Evolutionary conservation across 805 yeast genomes (phyloP).

Genomic region (Myxozyma melibiosi): DNA sequence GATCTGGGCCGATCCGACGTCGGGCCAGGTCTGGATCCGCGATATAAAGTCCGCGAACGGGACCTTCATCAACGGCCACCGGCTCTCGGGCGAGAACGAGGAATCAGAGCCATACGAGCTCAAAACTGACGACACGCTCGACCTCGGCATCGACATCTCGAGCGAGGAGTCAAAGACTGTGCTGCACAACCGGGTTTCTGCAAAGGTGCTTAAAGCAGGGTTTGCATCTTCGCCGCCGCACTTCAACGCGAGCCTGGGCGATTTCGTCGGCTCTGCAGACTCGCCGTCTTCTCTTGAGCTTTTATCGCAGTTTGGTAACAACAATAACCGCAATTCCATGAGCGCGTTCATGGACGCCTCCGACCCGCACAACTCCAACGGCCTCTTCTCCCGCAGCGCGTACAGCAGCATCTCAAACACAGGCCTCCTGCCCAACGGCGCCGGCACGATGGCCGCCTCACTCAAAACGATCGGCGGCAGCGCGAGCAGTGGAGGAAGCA

Average conservation of each 20-base stretch:
- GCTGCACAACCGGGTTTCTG: constrained; percentile 84
- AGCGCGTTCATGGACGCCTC: no score
- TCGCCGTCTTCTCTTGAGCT: neutral
- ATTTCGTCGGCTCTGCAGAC: no score
- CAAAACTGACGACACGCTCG: constrained; percentile 81
- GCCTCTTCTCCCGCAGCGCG: no score
- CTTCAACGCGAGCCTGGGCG: neutral
- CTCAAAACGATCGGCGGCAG: constrained; percentile 7
- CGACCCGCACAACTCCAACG: no score
- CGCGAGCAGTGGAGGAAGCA: no score
- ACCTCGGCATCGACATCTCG: constrained; percentile 84
- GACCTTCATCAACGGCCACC: constrained; percentile 79
- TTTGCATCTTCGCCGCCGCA: constrained; percentile 9
- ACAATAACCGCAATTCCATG: no score
- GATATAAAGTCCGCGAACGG: constrained; percentile 95
- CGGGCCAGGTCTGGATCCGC: constrained; percentile 70
- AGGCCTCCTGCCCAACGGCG: constrained; percentile 2
- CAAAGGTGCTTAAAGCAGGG: constrained; percentile 69
- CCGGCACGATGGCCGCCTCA: constrained; percentile 17
- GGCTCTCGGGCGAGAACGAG: constrained; percentile 60
- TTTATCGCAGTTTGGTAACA: neutral
- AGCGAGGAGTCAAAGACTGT: constrained; percentile 51
- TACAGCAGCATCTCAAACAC: neutral
- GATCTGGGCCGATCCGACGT: constrained; percentile 65
- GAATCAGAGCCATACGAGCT: constrained; percentile 60